Percentiles rank a stretch among this genome's conserved stretches.
These are phyloP conservation scores for Nemania sp. DNA, from an alignment of 2,329 filamentous ascomycete genomes.

Conservation along the genomic window DNA sequence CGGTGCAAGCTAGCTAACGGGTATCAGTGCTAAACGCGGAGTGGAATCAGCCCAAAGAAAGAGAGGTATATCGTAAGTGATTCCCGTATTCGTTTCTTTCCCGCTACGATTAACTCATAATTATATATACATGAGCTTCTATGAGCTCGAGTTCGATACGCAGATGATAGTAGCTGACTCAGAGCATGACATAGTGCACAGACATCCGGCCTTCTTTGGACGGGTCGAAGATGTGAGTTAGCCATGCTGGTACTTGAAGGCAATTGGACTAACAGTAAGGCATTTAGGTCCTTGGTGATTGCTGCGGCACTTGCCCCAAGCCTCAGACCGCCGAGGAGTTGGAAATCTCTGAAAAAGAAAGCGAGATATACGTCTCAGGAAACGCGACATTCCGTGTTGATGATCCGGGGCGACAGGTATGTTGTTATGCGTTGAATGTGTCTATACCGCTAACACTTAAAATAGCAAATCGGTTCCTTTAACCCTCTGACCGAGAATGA, in stretches of 20 bases:
- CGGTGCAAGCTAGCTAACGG: background rate
- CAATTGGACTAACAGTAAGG: background rate
- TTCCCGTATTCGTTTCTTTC: background rate
- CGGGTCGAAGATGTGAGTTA: conserved; percentile 61
- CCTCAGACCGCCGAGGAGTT: conserved; percentile 72
- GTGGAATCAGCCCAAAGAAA: conserved; percentile 78
- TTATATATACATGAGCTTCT: background rate
- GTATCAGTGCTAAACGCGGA: conserved; percentile 72
- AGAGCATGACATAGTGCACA: conserved; percentile 56
- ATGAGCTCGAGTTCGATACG: background rate
- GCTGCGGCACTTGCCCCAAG: conserved; percentile 76
- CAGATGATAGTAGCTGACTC: background rate
- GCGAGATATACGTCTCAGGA: conserved; percentile 76
- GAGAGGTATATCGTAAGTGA: conserved; percentile 61
- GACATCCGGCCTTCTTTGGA: conserved; percentile 85
- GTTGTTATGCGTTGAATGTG: conserved; percentile 5
- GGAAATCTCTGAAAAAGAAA: conserved; percentile 70
- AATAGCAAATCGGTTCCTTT: conserved; percentile 64
- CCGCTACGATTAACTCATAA: background rate
- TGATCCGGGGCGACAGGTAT: conserved; percentile 72
- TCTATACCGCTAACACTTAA: conserved; percentile 18
- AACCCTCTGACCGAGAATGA: conserved; percentile 80
- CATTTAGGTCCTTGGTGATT: conserved; percentile 70
- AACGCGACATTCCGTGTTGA: conserved; percentile 75
- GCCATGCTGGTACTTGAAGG: background rate